A percentile compares a stretch with the other conserved stretches of the same genome.
Conservation (phyloP, 345 rosid genomes). For the Balakata baccata region DNA sequence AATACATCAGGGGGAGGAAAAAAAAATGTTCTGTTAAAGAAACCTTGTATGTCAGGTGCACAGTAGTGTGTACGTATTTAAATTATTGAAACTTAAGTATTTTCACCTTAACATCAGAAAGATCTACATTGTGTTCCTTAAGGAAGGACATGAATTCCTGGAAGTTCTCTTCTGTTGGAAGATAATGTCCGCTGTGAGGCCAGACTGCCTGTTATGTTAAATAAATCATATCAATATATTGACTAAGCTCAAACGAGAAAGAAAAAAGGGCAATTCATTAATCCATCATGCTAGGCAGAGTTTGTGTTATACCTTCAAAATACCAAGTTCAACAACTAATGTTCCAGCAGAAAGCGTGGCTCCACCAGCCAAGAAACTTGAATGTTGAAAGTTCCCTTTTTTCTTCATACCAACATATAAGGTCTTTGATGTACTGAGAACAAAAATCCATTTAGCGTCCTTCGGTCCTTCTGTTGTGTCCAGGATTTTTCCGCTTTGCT, state of each 20-base stretch:
- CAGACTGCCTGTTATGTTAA: conserved; percentile 60
- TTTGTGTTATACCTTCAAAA: conserved; percentile 48
- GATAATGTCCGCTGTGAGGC: conserved; percentile 98
- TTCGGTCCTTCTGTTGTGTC: conserved; percentile 55
- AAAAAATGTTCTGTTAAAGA: neutral
- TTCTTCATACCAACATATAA: conserved; percentile 65
- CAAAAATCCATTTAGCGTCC: conserved; percentile 87
- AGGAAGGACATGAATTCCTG: conserved; percentile 71
- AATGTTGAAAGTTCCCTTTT: conserved; percentile 88
- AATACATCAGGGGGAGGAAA: neutral
- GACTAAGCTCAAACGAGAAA: neutral
- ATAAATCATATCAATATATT: neutral
- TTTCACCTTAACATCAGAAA: conserved; percentile 46
- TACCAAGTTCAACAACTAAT: conserved; percentile 58
- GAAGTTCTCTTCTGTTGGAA: conserved; percentile 91
- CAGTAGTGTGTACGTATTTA: neutral
- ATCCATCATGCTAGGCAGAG: neutral
- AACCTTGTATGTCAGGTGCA: no score
- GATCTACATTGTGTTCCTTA: conserved; percentile 60
- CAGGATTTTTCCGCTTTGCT: conserved; percentile 51
- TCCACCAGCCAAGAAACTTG: conserved; percentile 90
- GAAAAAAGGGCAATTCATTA: neutral
- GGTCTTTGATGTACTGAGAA: conserved; percentile 64
- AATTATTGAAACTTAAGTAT: neutral
- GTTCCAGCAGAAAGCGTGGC: conserved; percentile 91